These are phyloP conservation scores for Jacaranda mimosifolia DNA, from an alignment of 257 asterid species.

Conservation along the genomic window DNA sequence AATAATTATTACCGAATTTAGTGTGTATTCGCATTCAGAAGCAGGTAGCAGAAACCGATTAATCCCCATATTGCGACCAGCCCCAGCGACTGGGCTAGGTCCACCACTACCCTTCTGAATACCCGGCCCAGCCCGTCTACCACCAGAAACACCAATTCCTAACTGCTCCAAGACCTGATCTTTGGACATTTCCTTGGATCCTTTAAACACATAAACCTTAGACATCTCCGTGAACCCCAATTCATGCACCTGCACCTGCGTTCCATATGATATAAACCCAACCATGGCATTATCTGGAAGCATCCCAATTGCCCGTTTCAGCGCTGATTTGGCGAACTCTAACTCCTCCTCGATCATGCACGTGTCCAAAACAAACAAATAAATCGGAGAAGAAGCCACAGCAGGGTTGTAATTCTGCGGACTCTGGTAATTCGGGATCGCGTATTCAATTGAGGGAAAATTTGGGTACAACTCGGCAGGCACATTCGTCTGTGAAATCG, in stretches of 20 bases:
- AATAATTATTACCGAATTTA: constrained; percentile 59
- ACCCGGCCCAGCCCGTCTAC: constrained; percentile 58
- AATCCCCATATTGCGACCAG: constrained; percentile 59
- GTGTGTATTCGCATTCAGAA: constrained; percentile 86
- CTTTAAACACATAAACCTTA: constrained; percentile 87
- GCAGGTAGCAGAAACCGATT: constrained; percentile 86
- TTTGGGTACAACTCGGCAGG: constrained; percentile 94
- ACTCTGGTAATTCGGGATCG: constrained; percentile 57
- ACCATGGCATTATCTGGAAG: constrained; percentile 94
- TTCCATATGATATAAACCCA: constrained; percentile 91
- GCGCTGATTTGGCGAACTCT: constrained; percentile 78
- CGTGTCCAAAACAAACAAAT: constrained; percentile 85
- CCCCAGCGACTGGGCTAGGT: constrained; percentile 56
- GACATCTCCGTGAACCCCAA: constrained; percentile 89
- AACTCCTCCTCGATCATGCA: constrained; percentile 96
- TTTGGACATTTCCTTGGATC: constrained; percentile 78
- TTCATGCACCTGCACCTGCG: constrained; percentile 97
- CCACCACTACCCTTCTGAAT: constrained; percentile 62
- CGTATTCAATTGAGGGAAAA: constrained; percentile 78
- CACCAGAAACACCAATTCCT: constrained; percentile 66
- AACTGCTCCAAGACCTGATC: constrained; percentile 95
- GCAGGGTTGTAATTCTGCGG: constrained; percentile 57
- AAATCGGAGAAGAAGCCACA: constrained; percentile 55
- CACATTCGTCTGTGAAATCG: constrained; percentile 72
- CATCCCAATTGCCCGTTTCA: constrained; percentile 88